Conservation (phyloP, 306 rosid genomes). For the Prunus salicina region DNA sequence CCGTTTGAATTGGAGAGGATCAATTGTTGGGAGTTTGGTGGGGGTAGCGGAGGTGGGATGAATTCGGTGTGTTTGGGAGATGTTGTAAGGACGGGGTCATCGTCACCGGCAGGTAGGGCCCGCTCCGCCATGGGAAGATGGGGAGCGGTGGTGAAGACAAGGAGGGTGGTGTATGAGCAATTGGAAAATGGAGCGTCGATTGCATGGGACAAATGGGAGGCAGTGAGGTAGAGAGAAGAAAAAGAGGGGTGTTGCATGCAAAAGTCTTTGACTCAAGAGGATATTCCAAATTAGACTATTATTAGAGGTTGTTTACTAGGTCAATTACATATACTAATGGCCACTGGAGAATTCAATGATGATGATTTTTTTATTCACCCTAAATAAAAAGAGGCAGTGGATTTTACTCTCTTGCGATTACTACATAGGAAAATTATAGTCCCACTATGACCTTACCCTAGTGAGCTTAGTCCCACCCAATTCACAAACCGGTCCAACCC, state of each 20-base stretch:
- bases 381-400: background rate
- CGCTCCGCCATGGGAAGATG: constrained; percentile 79
- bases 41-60: background rate
- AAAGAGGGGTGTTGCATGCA: background rate
- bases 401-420: background rate
- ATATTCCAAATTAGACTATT: background rate
- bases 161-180: constrained; percentile 7
- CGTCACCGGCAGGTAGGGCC: constrained; percentile 15
- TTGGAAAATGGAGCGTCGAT: constrained; percentile 9
- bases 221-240: background rate
- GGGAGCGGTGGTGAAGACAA: constrained; percentile 36
- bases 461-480: background rate
- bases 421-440: background rate
- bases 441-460: background rate
- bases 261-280: background rate
- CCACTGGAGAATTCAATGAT: background rate
- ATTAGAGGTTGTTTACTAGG: background rate
- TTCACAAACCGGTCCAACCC: background rate
- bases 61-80: background rate
- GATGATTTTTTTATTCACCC: background rate
- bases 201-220: constrained; percentile 28
- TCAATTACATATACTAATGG: background rate
- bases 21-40: background rate
- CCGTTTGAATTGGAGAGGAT: background rate
- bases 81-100: background rate